Conservation (phyloP, 441 rosid species). For the Kokia cookei region DNA sequence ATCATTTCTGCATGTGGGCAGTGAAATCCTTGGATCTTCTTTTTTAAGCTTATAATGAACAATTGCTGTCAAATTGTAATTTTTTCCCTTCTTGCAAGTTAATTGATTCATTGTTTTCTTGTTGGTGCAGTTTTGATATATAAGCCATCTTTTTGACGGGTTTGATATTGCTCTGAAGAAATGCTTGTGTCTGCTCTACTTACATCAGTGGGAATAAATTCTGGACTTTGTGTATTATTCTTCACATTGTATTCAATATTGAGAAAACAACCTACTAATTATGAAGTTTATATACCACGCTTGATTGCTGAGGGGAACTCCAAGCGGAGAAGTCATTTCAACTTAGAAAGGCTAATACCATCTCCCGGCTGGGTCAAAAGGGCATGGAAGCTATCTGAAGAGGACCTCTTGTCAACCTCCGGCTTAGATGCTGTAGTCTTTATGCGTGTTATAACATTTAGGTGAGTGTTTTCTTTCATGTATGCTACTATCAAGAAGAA, state of each 20-base stretch:
- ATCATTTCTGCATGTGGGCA: background rate
- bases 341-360: constrained; percentile 71
- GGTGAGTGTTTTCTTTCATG: constrained; percentile 32
- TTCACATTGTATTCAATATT: constrained; percentile 67
- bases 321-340: constrained; percentile 46
- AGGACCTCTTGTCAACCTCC: constrained; percentile 47
- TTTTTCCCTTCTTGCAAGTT: background rate
- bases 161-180: constrained; percentile 12
- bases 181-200: constrained; percentile 96
- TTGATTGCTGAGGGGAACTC: constrained; percentile 60
- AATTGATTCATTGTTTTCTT: background rate
- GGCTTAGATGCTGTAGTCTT: constrained; percentile 85
- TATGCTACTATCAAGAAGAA: background rate
- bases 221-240: constrained; percentile 66
- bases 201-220: constrained; percentile 84
- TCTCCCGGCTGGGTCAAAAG: constrained; percentile 78
- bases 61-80: background rate
- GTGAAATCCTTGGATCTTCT: background rate
- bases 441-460: constrained; percentile 75
- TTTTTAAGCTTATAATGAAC: background rate
- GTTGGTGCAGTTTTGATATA: constrained; percentile 13
- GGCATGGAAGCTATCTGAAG: constrained; percentile 74
- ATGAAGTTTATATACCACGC: constrained; percentile 74
- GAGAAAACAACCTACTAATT: constrained; percentile 71
- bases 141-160: constrained; percentile 8